Conservation (phyloP, 129 eudicot genomes). For the Chrysanthemum seticuspe region DNA sequence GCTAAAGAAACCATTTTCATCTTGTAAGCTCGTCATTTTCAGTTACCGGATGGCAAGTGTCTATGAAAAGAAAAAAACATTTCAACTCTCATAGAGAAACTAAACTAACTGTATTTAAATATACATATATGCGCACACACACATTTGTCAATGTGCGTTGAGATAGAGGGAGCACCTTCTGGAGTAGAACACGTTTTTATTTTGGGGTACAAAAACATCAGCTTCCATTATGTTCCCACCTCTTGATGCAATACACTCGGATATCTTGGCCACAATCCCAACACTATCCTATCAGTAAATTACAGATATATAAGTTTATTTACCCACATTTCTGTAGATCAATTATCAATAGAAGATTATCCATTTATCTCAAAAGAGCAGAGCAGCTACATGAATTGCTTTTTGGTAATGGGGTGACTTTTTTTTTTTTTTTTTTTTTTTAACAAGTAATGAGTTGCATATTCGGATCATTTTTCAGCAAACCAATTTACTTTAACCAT, state of each 20-base stretch:
- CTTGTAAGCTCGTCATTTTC: too few species aligned
- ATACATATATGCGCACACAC: background rate
- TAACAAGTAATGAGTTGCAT: too few species aligned
- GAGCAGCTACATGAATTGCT: slow-evolving; percentile 13
- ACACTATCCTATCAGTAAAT: slow-evolving; percentile 59
- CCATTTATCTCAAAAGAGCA: slow-evolving; percentile 7
- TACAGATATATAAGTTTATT: slow-evolving; percentile 10
- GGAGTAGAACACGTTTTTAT: slow-evolving; percentile 78
- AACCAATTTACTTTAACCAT: background rate
- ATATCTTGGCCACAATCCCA: slow-evolving; percentile 91
- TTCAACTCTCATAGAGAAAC: background rate
- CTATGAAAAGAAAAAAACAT: background rate
- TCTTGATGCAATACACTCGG: slow-evolving; percentile 90
- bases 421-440: too few species aligned
- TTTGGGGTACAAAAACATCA: slow-evolving; percentile 90
- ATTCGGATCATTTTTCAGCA: too few species aligned
- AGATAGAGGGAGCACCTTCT: slow-evolving; percentile 58
- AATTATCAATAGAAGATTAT: background rate
- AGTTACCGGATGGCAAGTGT: too few species aligned
- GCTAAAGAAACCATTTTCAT: too few species aligned
- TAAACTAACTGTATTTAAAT: background rate
- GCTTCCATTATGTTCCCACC: slow-evolving; percentile 89
- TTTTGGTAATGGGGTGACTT: background rate
- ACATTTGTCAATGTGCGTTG: background rate
- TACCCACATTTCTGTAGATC: background rate